A percentile compares a stretch with the other conserved stretches of the same genome.
Conservation (phyloP, 495 filamentous ascomycete species). For the Hapsidospora chrysogenum region DNA sequence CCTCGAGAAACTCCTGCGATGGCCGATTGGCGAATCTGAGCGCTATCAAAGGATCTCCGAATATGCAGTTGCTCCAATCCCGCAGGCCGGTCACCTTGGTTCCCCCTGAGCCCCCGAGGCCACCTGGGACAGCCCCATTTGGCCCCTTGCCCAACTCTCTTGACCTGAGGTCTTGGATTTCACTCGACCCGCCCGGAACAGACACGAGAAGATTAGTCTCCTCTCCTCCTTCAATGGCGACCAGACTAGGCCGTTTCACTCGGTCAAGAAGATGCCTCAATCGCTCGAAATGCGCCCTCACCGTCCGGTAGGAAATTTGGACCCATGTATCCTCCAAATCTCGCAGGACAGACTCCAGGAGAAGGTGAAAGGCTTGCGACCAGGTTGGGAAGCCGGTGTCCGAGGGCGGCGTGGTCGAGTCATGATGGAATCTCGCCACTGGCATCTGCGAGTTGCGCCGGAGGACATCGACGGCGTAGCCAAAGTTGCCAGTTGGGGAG, state of each 20-base stretch:
- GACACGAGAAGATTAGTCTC: conserved; percentile 14
- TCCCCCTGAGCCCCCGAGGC: no score
- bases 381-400: conserved; percentile 15
- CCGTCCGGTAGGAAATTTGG: conserved; percentile 20
- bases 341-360: conserved; percentile 23
- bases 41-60: conserved; percentile 41
- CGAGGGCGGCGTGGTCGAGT: no score
- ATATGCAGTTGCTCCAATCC: conserved; percentile 37
- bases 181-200: no score
- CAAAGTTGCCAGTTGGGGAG: conserved; percentile 22
- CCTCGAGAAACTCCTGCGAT: conserved; percentile 24
- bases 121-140: no score
- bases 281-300: conserved; percentile 19
- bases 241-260: conserved; percentile 18
- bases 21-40: conserved; percentile 28
- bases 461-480: conserved; percentile 16
- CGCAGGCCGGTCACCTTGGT: conserved; percentile 16
- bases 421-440: no score
- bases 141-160: no score
- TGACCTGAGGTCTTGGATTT: no score
- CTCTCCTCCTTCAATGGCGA: conserved; percentile 16
- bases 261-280: conserved; percentile 20
- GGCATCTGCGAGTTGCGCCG: no score
- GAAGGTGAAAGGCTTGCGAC: conserved; percentile 26
- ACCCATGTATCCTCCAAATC: conserved; percentile 30